Evolutionary conservation across 2,329 filamentous ascomycete genomes (phyloP).

Genomic region (Thelonectria blattea): DNA sequence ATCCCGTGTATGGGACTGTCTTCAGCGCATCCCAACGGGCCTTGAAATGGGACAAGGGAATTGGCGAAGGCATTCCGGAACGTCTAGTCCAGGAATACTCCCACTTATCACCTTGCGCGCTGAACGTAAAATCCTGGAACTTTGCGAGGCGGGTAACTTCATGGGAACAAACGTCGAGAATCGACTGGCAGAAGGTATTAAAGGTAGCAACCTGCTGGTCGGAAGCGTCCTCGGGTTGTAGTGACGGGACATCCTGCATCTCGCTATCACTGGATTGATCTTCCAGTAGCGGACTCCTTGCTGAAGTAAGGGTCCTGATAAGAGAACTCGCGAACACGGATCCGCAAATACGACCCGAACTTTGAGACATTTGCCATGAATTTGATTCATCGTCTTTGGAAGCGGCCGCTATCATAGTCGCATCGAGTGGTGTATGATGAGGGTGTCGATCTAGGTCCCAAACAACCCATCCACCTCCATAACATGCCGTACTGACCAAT

Average conservation of each 20-base stretch:
- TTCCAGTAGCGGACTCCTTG: neutral
- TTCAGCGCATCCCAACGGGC: neutral
- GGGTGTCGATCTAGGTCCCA: neutral
- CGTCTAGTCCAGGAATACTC: neutral
- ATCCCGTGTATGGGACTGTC: neutral
- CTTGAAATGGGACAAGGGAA: neutral
- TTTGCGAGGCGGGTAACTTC: neutral
- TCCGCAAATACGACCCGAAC: neutral
- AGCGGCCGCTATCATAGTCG: neutral
- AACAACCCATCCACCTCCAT: slow-evolving; percentile 11
- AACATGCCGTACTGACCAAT: slow-evolving; percentile 13
- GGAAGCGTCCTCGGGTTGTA: slow-evolving; percentile 3
- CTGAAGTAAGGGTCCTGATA: neutral
- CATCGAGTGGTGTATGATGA: neutral
- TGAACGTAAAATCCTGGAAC: neutral
- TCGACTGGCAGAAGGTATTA: slow-evolving; percentile 13
- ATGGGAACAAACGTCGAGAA: neutral
- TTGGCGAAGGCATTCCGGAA: neutral
- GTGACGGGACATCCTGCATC: neutral
- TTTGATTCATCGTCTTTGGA: neutral
- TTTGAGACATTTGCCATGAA: neutral
- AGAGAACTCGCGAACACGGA: neutral
- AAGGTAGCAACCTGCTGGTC: slow-evolving; percentile 3
- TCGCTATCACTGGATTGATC: too few relatives aligned
- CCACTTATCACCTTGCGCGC: neutral